Evolutionary conservation across 2,329 filamentous ascomycete species (phyloP).

Genomic region (Colletotrichum limetticola): DNA sequence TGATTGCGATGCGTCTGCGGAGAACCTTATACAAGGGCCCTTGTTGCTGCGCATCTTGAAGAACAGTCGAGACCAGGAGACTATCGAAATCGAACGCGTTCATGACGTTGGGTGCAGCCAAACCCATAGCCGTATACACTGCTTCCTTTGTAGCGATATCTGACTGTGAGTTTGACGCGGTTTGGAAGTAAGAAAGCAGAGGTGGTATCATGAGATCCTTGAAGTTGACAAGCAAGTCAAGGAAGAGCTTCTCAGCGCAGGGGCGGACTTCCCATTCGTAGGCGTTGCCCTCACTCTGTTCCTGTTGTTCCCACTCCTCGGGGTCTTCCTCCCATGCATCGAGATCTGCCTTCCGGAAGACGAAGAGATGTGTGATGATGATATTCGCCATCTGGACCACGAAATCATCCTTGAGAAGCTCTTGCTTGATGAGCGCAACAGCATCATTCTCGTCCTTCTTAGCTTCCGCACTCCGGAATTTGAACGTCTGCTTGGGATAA

Average conservation of each 20-base stretch:
- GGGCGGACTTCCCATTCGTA: conserved; percentile 94
- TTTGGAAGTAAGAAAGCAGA: conserved; percentile 84
- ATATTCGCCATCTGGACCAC: conserved; percentile 85
- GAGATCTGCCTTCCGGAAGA: conserved; percentile 86
- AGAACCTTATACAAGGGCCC: conserved; percentile 79
- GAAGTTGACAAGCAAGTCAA: conserved; percentile 90
- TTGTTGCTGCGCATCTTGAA: conserved; percentile 78
- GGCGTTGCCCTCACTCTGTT: conserved; percentile 84
- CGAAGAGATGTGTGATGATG: conserved; percentile 87
- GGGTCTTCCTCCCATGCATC: conserved; percentile 94
- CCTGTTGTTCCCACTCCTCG: conserved; percentile 93
- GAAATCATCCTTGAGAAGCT: conserved; percentile 81
- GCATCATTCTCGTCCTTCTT: conserved; percentile 81
- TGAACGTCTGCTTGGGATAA: conserved; percentile 83
- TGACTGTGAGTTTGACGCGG: conserved; percentile 71
- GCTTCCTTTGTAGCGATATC: conserved; percentile 91
- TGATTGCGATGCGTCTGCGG: conserved; percentile 85
- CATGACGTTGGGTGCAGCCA: conserved; percentile 82
- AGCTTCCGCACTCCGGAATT: conserved; percentile 78
- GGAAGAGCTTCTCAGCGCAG: conserved; percentile 92
- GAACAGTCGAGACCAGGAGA: conserved; percentile 80
- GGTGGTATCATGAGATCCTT: conserved; percentile 84
- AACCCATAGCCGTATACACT: conserved; percentile 91
- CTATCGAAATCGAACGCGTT: conserved; percentile 84
- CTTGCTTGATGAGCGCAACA: conserved; percentile 73